Evolutionary conservation across 495 filamentous ascomycete species (phyloP).

Genomic region (Hypoxylon subgilvum): DNA sequence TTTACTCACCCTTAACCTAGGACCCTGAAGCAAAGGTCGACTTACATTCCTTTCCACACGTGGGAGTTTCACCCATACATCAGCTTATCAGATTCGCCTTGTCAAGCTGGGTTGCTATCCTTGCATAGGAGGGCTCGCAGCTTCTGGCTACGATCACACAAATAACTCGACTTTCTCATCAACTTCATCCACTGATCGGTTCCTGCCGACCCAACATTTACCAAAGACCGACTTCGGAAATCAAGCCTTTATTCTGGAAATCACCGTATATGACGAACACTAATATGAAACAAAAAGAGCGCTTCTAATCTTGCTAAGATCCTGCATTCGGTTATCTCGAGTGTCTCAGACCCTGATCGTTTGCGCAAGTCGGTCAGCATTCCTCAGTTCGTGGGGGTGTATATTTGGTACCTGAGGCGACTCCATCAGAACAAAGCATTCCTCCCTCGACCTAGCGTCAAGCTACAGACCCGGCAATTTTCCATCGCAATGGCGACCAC

Average conservation of each 20-base stretch:
- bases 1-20: neutral
- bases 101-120: neutral
- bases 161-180: slow-evolving; percentile 16
- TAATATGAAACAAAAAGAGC: slow-evolving; percentile 31
- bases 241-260: neutral
- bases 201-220: neutral
- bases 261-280: slow-evolving; percentile 4
- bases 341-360: slow-evolving; percentile 11
- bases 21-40: slow-evolving; percentile 1
- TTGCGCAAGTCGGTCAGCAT: slow-evolving; percentile 11
- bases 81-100: neutral
- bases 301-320: slow-evolving; percentile 21
- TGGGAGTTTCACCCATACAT: slow-evolving; percentile 5
- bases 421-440: slow-evolving; percentile 5
- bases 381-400: slow-evolving; percentile 1
- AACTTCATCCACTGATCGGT: slow-evolving; percentile 17
- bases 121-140: slow-evolving; percentile 7
- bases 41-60: slow-evolving; percentile 17
- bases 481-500: slow-evolving; percentile 61
- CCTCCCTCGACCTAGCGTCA: slow-evolving; percentile 6
- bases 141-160: slow-evolving; percentile 7
- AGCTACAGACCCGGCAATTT: slow-evolving; percentile 17
- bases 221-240: neutral
- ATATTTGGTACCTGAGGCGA: slow-evolving; percentile 12
- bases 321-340: slow-evolving; percentile 16